Conservation (phyloP, 148 eudicot species). For the Chenopodium suecicum region DNA sequence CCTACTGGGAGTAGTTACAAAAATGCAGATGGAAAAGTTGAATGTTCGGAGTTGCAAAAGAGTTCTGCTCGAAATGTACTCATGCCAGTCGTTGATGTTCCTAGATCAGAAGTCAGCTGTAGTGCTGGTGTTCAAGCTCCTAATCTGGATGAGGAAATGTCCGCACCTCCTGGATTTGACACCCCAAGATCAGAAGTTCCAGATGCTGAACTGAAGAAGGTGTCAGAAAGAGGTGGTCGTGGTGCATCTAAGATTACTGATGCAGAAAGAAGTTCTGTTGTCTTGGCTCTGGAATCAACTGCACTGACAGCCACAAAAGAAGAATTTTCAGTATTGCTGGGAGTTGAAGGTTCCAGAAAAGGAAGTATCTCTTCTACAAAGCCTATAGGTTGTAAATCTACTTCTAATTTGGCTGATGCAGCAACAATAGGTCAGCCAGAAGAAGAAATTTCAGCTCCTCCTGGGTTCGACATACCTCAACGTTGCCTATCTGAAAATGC, state of each 20-base stretch:
- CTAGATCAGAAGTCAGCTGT: constrained; percentile 8
- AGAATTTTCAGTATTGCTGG: constrained; percentile 9
- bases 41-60: constrained; percentile 11
- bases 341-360: constrained; percentile 5
- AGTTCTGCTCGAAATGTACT: constrained; percentile 13
- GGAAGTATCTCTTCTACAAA: constrained; percentile 10
- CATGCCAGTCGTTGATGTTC: constrained; percentile 6
- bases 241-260: constrained; percentile 17
- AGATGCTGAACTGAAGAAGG: constrained; percentile 3
- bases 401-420: constrained; percentile 8
- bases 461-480: constrained; percentile 46
- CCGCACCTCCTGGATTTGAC: constrained; percentile 41
- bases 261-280: constrained; percentile 27
- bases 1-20: constrained; percentile 1
- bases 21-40: constrained; percentile 8
- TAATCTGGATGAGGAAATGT: constrained; percentile 32
- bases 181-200: constrained; percentile 17
- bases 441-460: constrained; percentile 40
- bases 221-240: constrained; percentile 8
- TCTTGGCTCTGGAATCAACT: constrained; percentile 41
- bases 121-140: constrained; percentile 13
- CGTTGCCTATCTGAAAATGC: constrained; percentile 26
- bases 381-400: constrained; percentile 3
- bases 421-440: constrained; percentile 30
- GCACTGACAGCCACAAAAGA: constrained; percentile 13